Evolutionary conservation across 352 stramenopile species (phyloP).

Genomic region (Globisporangium nunn): DNA sequence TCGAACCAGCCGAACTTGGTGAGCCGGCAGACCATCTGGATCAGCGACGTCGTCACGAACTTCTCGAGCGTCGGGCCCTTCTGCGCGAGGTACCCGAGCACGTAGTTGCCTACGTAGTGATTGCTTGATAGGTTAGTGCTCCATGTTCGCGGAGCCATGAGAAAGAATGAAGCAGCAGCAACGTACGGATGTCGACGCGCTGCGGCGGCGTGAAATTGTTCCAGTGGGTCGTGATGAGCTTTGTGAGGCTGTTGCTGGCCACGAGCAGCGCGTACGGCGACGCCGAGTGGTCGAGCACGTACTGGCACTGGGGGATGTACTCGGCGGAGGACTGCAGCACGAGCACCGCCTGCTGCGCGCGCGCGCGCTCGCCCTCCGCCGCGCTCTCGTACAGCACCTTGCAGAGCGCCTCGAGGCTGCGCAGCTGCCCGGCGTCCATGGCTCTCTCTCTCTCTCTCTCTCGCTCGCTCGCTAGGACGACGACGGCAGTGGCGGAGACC

Average conservation of each 20-base stretch:
- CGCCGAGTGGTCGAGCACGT: conserved; percentile 95
- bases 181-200: conserved; percentile 90
- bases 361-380: conserved; percentile 62
- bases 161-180: too few relatives aligned
- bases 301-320: conserved; percentile 98
- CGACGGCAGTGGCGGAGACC: too few relatives aligned
- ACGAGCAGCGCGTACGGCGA: conserved; percentile 95
- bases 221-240: conserved; percentile 97
- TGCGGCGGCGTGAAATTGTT: conserved; percentile 84
- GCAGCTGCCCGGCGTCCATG: conserved; percentile 77
- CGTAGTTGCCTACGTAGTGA: conserved; percentile 88
- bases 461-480: too few relatives aligned
- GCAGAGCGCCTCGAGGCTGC: conserved; percentile 74
- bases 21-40: conserved; percentile 96
- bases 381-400: conserved; percentile 71
- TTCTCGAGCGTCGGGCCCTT: conserved; percentile 92
- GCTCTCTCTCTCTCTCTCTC: too few relatives aligned
- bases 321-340: conserved; percentile 89
- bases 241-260: conserved; percentile 94
- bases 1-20: conserved; percentile 99
- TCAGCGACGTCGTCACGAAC: conserved; percentile 93
- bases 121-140: neutral
- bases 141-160: too few relatives aligned
- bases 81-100: conserved; percentile 95
- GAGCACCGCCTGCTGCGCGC: conserved; percentile 80